These are phyloP conservation scores for Tulasnella sp. DNA, from an alignment of 768 basidiomycete species.

Conservation along the genomic window DNA sequence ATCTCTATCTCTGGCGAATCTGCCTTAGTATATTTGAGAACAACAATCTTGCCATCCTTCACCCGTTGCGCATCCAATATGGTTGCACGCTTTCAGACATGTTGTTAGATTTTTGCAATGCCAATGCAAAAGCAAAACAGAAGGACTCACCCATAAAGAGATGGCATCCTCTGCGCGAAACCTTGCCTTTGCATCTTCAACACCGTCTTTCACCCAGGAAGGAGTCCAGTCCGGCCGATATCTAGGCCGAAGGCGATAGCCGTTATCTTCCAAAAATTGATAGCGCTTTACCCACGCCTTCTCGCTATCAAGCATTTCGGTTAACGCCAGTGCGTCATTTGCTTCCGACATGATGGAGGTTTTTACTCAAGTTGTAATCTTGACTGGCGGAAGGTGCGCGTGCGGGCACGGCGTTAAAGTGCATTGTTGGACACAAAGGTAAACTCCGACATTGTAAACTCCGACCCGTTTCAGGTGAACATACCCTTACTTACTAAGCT, in stretches of 20 bases:
- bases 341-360: too few species aligned
- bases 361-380: too few species aligned
- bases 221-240: constrained; percentile 11
- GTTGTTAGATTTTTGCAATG: too few species aligned
- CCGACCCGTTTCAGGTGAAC: too few species aligned
- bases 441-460: too few species aligned
- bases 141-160: not conserved
- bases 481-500: too few species aligned
- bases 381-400: too few species aligned
- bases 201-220: too few species aligned
- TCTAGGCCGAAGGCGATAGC: constrained; percentile 1
- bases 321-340: not conserved
- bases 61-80: constrained; percentile 4
- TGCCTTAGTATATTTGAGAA: not conserved
- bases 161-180: not conserved
- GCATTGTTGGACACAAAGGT: too few species aligned
- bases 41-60: not conserved
- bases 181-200: not conserved
- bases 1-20: constrained; percentile 7
- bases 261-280: constrained; percentile 2
- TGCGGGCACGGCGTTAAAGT: too few species aligned
- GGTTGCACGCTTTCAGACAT: not conserved
- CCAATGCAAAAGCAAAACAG: too few species aligned
- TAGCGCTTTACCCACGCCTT: not conserved
- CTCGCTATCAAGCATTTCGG: not conserved